Evolutionary conservation across 2,329 filamentous ascomycete genomes (phyloP), one percentile per base, ranked within the genome.

Genomic region (Fusarium sp.): DNA sequence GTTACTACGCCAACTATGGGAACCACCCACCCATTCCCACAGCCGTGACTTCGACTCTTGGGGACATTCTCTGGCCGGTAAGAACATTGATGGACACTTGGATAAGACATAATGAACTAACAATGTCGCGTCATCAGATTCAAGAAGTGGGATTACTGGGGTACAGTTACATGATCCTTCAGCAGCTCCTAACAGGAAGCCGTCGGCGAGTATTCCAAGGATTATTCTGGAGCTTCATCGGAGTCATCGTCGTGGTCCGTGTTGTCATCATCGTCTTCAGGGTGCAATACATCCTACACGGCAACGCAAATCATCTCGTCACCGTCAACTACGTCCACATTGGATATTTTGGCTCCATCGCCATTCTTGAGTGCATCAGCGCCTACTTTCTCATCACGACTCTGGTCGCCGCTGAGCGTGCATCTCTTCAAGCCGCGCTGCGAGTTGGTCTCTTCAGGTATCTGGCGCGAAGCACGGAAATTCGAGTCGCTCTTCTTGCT

Each of bases 191-290:
- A 10, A 57, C 31, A 11, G 52, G 52, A 37, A 57, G n/a, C 31
- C 52, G 52, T 13, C 34, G 52, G 13, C 20, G 31, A 24, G 20
- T 37, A 20, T 57, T 57, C 52, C 29, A 57, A 13, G 52, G 52
- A 24, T 3, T 57, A 2, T 57, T 57, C 34, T 57, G 52, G 52
- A 20, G 52, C 1, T 88, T 91, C 66, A 80, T 91, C 40, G 81
- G 85, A 1, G 81, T 89, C 22, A 87, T 90, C 40, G 77, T 81
- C 10, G 79, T 85, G 1, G 85, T 90, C 50, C 86, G 89, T 62
- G 75, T 85, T 11, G 65, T 72, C 24, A 83, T 85, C 59, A 69
- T 80, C 22, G 70, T 77, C 20, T 77, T 75, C 18, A 78, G 83
- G 14, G 71, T 79, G 14, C 69, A 69, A n/a, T 76, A 76, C 52